Evolutionary conservation across 2,329 filamentous ascomycete genomes (phyloP).

Genomic region (Leptographium lundbergii): DNA sequence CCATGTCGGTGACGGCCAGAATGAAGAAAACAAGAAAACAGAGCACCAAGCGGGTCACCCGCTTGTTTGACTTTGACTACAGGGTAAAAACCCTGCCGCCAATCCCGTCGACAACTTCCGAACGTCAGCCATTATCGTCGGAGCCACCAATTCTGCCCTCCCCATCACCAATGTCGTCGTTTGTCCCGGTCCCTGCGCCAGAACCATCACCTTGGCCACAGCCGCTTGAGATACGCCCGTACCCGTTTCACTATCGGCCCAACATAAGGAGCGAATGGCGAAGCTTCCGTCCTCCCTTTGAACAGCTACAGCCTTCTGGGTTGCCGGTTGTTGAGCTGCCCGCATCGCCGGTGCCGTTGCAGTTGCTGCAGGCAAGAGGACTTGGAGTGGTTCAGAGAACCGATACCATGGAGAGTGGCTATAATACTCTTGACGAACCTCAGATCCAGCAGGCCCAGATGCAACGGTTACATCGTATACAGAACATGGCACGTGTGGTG

Average conservation of each 20-base stretch:
- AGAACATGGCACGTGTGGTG: neutral
- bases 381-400: too few species aligned
- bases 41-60: neutral
- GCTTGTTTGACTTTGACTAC: neutral
- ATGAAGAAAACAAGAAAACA: neutral
- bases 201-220: neutral
- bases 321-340: constrained; percentile 8
- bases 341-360: constrained; percentile 5
- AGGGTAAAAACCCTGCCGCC: constrained; percentile 1
- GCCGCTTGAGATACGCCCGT: neutral
- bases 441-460: constrained; percentile 4
- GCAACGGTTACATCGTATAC: neutral
- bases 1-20: neutral
- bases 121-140: neutral
- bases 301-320: neutral
- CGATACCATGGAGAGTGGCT: neutral
- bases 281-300: neutral
- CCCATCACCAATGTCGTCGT: neutral
- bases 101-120: neutral
- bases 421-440: neutral
- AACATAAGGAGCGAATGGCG: neutral
- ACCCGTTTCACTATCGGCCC: neutral
- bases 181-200: neutral
- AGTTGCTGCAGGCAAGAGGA: neutral
- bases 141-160: neutral